Conservation (phyloP, 192 early-diverging fungal species). For the Lobosporangium transversale region DNA sequence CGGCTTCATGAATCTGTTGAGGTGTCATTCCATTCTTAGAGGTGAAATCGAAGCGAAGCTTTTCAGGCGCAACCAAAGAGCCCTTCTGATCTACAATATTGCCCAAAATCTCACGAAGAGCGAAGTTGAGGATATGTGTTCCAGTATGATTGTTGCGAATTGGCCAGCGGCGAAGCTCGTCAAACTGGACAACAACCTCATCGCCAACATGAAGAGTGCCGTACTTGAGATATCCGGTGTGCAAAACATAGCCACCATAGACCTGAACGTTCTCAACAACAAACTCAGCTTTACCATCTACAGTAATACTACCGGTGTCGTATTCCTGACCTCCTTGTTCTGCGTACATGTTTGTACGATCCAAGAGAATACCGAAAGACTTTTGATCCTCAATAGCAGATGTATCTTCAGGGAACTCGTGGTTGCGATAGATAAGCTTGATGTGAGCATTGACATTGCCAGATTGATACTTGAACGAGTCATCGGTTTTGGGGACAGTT, state of each 20-base stretch:
- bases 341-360: conserved; percentile 97
- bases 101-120: conserved; percentile 86
- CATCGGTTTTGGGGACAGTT: conserved; percentile 84
- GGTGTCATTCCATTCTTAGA: conserved; percentile 68
- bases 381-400: conserved; percentile 62
- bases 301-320: conserved; percentile 87
- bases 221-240: conserved; percentile 94
- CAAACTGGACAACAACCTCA: conserved; percentile 81
- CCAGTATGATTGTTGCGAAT: conserved; percentile 96
- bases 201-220: conserved; percentile 78
- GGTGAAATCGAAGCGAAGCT: conserved; percentile 96
- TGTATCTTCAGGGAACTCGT: conserved; percentile 58
- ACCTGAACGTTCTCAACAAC: conserved; percentile 92
- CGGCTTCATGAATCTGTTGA: conserved; percentile 41
- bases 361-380: conserved; percentile 88
- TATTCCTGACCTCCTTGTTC: conserved; percentile 97
- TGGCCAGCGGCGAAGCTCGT: conserved; percentile 88
- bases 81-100: conserved; percentile 91
- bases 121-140: conserved; percentile 97
- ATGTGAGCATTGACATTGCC: conserved; percentile 79
- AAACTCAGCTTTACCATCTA: conserved; percentile 89
- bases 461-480: conserved; percentile 81
- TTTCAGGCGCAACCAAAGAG: conserved; percentile 94
- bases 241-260: conserved; percentile 95
- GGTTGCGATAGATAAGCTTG: conserved; percentile 80